Conservation (phyloP, 1,284 basidiomycete species). For the Trichosporon asahii region DNA sequence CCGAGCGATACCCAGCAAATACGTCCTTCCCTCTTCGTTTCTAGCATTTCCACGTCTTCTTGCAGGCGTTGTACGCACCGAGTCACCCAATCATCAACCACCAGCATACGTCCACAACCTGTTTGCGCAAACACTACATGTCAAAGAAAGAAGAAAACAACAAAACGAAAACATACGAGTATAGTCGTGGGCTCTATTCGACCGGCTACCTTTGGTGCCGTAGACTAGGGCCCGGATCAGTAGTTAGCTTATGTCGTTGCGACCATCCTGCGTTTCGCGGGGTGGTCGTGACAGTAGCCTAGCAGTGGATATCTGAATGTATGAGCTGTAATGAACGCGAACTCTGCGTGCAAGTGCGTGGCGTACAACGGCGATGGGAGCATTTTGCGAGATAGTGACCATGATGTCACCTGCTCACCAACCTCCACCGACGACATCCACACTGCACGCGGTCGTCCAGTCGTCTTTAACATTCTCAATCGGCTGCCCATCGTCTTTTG, state of each 20-base stretch:
- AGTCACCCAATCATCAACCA: slow-evolving; percentile 5
- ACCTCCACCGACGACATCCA: not conserved
- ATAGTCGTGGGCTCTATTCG: not conserved
- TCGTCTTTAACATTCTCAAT: no score
- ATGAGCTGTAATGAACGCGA: slow-evolving; percentile 18
- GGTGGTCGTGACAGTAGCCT: slow-evolving; percentile 3
- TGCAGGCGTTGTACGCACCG: slow-evolving; percentile 4
- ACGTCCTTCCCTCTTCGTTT: not conserved
- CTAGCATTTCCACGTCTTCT: slow-evolving; percentile 6
- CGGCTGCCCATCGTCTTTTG: no score
- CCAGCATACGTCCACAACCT: slow-evolving; percentile 5
- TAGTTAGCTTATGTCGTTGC: not conserved
- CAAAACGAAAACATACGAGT: not conserved
- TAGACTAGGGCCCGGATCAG: not conserved
- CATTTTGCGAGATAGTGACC: not conserved
- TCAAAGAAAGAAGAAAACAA: not conserved
- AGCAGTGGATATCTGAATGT: slow-evolving; percentile 25
- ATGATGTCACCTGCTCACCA: not conserved
- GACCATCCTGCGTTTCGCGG: not conserved
- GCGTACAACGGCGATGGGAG: no score
- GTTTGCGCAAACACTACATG: slow-evolving; percentile 8
- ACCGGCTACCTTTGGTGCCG: not conserved
- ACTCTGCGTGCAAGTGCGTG: no score
- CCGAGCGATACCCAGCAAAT: not conserved
- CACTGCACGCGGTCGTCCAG: no score